Percentiles rank a stretch among this genome's conserved stretches.
Conservation (phyloP, 192 early-diverging fungal species). For the Phycomyces nitens region DNA sequence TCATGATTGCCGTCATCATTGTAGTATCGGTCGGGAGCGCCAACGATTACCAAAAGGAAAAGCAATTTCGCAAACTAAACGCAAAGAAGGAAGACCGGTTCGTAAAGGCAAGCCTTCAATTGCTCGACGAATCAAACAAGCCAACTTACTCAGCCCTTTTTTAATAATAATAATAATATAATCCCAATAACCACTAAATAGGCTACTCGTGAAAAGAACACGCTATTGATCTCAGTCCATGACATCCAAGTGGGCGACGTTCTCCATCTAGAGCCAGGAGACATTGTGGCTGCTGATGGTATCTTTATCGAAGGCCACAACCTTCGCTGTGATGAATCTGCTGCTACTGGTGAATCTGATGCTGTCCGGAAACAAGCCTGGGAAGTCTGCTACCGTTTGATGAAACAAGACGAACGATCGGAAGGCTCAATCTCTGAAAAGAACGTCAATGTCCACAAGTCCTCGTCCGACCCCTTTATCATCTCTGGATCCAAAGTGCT, state of each 20-base stretch:
- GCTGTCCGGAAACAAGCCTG: conserved; percentile 74
- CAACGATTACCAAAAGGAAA: conserved; percentile 86
- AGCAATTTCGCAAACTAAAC: conserved; percentile 80
- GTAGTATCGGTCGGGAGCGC: conserved; percentile 73
- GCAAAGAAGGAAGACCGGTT: conserved; percentile 82
- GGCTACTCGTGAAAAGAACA: conserved; percentile 70
- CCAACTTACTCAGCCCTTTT: too few species aligned
- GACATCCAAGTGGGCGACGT: conserved; percentile 92
- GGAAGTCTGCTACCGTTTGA: conserved; percentile 40
- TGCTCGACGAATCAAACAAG: not conserved
- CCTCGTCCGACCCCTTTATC: conserved; percentile 73
- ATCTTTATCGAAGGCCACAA: conserved; percentile 79
- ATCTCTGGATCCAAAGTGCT: conserved; percentile 90
- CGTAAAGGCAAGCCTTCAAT: conserved; percentile 48
- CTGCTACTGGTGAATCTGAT: conserved; percentile 93
- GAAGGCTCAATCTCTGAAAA: not conserved
- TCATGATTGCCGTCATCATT: conserved; percentile 75
- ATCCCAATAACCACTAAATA: too few species aligned
- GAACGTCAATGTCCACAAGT: conserved; percentile 9
- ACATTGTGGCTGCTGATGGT: conserved; percentile 90
- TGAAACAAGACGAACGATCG: not conserved
- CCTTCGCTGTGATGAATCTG: conserved; percentile 86
- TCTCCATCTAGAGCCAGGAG: conserved; percentile 82
- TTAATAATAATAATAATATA: too few species aligned
- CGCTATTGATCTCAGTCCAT: conserved; percentile 65